Conservation (phyloP, 164 flowering plant genomes). For the Macadamia tetraphylla region DNA sequence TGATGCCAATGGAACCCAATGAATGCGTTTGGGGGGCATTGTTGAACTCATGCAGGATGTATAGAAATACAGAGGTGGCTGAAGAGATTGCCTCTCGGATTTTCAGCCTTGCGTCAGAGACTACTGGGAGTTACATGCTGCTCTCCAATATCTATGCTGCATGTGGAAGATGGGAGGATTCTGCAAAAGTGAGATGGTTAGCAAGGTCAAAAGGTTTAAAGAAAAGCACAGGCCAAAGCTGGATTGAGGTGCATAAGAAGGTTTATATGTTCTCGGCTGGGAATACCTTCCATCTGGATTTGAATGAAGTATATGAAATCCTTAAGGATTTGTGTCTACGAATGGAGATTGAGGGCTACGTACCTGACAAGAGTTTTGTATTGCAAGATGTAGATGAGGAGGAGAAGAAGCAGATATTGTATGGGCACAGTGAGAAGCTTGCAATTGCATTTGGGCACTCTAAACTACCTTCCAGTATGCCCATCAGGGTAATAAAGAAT, state of each 20-base stretch:
- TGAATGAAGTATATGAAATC: not conserved
- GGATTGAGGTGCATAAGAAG: constrained; percentile 8
- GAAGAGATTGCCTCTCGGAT: constrained; percentile 16
- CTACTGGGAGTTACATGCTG: constrained; percentile 24
- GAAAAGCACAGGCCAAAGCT: constrained; percentile 20
- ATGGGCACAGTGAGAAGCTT: not conserved
- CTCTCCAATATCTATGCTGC: constrained; percentile 20
- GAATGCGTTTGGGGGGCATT: constrained; percentile 17
- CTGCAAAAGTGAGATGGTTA: constrained; percentile 13
- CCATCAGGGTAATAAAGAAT: too few species aligned
- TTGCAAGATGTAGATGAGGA: not conserved
- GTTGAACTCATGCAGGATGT: constrained; percentile 23
- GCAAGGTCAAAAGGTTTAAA: constrained; percentile 15
- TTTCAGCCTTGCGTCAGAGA: constrained; percentile 12
- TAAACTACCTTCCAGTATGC: too few species aligned
- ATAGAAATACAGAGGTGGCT: constrained; percentile 22
- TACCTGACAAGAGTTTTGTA: not conserved
- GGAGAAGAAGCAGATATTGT: not conserved
- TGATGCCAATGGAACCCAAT: constrained; percentile 12
- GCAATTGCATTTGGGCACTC: not conserved
- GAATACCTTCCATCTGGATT: not conserved
- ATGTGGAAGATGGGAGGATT: constrained; percentile 25
- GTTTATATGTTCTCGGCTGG: not conserved
- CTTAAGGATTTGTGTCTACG: not conserved
- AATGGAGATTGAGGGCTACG: not conserved